Evolutionary conservation across 805 yeast species (phyloP).

Genomic region (Candida ortonii): DNA sequence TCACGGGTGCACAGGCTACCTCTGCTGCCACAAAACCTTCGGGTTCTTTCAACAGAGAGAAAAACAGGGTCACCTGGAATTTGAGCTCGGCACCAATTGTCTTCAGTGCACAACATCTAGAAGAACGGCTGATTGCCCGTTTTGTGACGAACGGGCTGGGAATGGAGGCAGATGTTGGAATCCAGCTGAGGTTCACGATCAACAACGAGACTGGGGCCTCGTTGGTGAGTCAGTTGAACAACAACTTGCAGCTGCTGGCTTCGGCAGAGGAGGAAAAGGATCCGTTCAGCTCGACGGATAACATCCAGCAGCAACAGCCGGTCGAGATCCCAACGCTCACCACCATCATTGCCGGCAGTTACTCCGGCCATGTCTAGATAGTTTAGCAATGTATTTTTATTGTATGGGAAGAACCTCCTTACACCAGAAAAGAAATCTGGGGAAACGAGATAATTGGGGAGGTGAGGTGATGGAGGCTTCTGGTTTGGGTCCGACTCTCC

Average conservation of each 20-base stretch:
- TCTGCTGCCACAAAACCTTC: slow-evolving; percentile 88
- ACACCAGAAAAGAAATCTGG: too few species aligned
- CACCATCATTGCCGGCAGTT: slow-evolving; percentile 49
- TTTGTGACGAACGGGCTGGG: slow-evolving; percentile 74
- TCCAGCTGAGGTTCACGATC: slow-evolving; percentile 62
- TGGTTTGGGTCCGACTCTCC: too few species aligned
- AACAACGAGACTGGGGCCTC: slow-evolving; percentile 42
- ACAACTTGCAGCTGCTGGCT: slow-evolving; percentile 35
- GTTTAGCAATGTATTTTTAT: too few species aligned
- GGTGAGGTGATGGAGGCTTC: too few species aligned
- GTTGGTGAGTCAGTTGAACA: slow-evolving; percentile 40
- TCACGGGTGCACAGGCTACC: slow-evolving; percentile 59
- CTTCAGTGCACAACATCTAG: slow-evolving; percentile 36
- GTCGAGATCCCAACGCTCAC: slow-evolving; percentile 41
- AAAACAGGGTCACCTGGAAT: slow-evolving; percentile 85
- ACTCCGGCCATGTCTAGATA: slow-evolving; percentile 42
- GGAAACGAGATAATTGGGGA: too few species aligned
- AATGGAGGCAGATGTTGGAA: slow-evolving; percentile 70
- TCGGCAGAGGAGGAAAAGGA: slow-evolving; percentile 29
- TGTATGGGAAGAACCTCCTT: too few species aligned
- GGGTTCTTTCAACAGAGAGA: slow-evolving; percentile 86
- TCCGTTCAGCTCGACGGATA: slow-evolving; percentile 33
- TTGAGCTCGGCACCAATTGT: slow-evolving; percentile 40
- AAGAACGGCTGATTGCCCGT: slow-evolving; percentile 79
- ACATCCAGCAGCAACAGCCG: slow-evolving; percentile 28